Base-by-base conservation (phyloP, 2,329 filamentous ascomycete species). In the Albifimbria verrucaria region DNA sequence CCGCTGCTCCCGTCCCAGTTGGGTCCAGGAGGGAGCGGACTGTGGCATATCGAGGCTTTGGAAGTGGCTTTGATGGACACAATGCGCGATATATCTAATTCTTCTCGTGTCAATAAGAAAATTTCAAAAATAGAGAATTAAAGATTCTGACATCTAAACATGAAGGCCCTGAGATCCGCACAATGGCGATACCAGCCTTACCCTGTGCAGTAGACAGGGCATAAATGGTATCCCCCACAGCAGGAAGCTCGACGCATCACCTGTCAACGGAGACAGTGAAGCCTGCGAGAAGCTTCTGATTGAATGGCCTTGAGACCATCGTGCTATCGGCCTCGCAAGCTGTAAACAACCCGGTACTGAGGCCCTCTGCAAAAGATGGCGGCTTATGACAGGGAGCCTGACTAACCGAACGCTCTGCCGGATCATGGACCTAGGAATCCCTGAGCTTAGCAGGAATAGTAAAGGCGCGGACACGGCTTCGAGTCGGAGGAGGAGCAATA, bases 171-270 rank as follows among this genome's bases (percentile, higher is more conserved):
- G 94, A 97, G 23, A 96, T 79, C 15, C 94, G 85, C 50, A 97
- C 85, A 32, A 97, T 86, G 2, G 93, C 93, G 67, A 99, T 96
- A 1, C 92, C 94, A 43, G 91, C 92, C 66, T 86, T 86, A 1
- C 93, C 94, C 11, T 88, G 77, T 0, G 90, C 91, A 1, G 92
- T 95, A 0, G 93, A 97, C 1, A 97, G 75, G 0, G 94, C 94
- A 69, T 96, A 97, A 50, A 99, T 96, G 1, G 93, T 97, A 53
- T 83, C 78, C 7, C 62, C 65, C 10, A 59, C 49, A 3, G 55
- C 53, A 2, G 58, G 10, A 67, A 56, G 7, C 50, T 50, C 2
- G 57, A 50, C 11, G 43, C 15, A 10, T 42, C 28, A 24, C 48
- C 46, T 20, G 15, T 54, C 46, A 45, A 23, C 21, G 25, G 36